Conservation (phyloP, 352 stramenopile species). For the Globisporangium polare region DNA sequence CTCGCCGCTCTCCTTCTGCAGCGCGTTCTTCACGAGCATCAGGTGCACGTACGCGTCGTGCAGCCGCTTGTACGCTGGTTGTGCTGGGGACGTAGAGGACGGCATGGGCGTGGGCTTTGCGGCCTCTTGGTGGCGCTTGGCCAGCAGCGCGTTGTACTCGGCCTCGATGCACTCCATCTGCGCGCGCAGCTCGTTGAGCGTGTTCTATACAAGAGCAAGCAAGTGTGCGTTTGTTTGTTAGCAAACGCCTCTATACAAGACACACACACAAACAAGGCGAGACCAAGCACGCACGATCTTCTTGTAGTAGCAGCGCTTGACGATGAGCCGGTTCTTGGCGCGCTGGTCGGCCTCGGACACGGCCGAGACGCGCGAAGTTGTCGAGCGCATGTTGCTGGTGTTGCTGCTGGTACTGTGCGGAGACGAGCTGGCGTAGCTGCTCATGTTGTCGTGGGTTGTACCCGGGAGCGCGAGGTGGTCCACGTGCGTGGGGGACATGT, state of each 20-base stretch:
- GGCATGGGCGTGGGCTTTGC: slow-evolving; percentile 21
- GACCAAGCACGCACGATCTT: slow-evolving; percentile 56
- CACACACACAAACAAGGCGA: background rate
- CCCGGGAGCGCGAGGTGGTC: background rate
- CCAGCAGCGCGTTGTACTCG: slow-evolving; percentile 30
- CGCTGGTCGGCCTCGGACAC: slow-evolving; percentile 46
- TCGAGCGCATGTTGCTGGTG: slow-evolving; percentile 23
- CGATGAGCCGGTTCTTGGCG: slow-evolving; percentile 64
- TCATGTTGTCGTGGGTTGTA: background rate
- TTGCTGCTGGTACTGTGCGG: background rate
- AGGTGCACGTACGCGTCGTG: slow-evolving; percentile 50
- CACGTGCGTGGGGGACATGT: slow-evolving; percentile 18
- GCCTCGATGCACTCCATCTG: slow-evolving; percentile 37
- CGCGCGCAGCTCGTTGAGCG: slow-evolving; percentile 48
- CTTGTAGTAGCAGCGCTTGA: slow-evolving; percentile 79
- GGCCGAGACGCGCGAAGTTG: slow-evolving; percentile 29
- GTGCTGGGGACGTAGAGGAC: background rate
- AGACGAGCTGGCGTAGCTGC: background rate
- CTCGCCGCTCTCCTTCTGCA: slow-evolving; percentile 56
- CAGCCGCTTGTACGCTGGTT: slow-evolving; percentile 11
- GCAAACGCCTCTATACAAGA: background rate
- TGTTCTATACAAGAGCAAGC: slow-evolving; percentile 30
- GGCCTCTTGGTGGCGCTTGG: slow-evolving; percentile 24
- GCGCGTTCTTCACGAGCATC: slow-evolving; percentile 36
- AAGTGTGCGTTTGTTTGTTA: background rate